Conservation (phyloP, 805 yeast species). For the Debaryomyces maramus region DNA sequence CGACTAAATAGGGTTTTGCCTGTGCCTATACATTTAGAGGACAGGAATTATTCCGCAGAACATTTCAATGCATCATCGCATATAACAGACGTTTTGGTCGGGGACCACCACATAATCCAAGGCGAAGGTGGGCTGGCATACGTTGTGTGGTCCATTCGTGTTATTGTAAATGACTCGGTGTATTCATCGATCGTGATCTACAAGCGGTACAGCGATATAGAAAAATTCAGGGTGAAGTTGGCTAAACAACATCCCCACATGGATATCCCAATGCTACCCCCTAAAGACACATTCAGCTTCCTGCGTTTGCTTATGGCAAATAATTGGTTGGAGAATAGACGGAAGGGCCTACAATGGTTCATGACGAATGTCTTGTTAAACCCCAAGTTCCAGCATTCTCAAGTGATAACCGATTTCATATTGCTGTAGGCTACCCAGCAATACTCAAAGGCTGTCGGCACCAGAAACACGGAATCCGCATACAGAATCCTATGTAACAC, state of each 20-base stretch:
- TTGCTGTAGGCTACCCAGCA: no score
- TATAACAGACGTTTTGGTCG: constrained; percentile 43
- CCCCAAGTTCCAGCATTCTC: constrained; percentile 41
- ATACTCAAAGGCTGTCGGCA: no score
- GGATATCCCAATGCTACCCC: constrained; percentile 51
- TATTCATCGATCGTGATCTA: constrained; percentile 47
- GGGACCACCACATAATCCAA: constrained; percentile 37
- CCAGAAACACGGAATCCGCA: no score
- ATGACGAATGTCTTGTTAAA: constrained; percentile 54
- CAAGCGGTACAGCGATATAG: constrained; percentile 69
- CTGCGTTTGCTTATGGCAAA: constrained; percentile 38
- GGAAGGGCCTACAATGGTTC: constrained; percentile 62
- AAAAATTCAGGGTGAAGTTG: constrained; percentile 39
- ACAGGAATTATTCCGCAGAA: constrained; percentile 9
- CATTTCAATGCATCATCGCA: constrained; percentile 25
- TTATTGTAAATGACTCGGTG: constrained; percentile 36
- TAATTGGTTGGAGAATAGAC: constrained; percentile 52
- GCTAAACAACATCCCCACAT: constrained; percentile 45
- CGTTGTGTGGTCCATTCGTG: constrained; percentile 40
- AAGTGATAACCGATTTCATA: constrained; percentile 43
- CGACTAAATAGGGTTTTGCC: constrained; percentile 35
- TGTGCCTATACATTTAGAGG: constrained; percentile 38
- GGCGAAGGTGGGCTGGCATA: constrained; percentile 41
- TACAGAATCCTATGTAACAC: no score
- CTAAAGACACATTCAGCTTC: constrained; percentile 45